These are phyloP conservation scores for Pleodorina starrii DNA, from an alignment of 139 green algal genomes.

Conservation along the genomic window DNA sequence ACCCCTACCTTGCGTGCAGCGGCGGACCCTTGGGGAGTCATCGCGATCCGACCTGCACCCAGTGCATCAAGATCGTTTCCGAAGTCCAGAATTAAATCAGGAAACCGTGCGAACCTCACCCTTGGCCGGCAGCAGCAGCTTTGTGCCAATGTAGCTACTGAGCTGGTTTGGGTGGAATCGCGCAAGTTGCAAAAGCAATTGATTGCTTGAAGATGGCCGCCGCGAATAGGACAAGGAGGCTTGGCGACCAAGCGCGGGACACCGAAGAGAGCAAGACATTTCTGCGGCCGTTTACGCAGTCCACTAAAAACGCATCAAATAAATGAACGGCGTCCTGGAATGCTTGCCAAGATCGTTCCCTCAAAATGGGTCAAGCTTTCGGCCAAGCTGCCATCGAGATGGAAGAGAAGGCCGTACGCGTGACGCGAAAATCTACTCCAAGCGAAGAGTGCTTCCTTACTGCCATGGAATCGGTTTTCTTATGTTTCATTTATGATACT, in stretches of 20 bases:
- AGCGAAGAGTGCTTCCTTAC: background rate
- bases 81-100: background rate
- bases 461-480: background rate
- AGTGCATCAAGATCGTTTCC: background rate
- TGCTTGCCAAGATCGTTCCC: no score
- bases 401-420: background rate
- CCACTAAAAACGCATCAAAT: no score
- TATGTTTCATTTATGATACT: background rate
- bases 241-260: background rate
- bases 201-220: background rate
- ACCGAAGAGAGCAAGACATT: background rate
- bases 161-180: conserved; percentile 44
- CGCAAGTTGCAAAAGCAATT: conserved; percentile 1
- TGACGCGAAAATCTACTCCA: background rate
- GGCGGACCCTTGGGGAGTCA: conserved; percentile 31
- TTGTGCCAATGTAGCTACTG: conserved; percentile 35
- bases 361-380: background rate
- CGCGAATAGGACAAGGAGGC: background rate
- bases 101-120: background rate
- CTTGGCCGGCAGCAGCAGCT: conserved; percentile 43
- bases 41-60: background rate
- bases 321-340: no score
- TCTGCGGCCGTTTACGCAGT: no score
- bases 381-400: background rate
- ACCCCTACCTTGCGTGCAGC: conserved; percentile 31